Percentiles rank a stretch among this genome's conserved stretches.
These are phyloP conservation scores for Neoarthrinium moseri DNA, from an alignment of 2,329 filamentous ascomycete genomes.

Conservation along the genomic window DNA sequence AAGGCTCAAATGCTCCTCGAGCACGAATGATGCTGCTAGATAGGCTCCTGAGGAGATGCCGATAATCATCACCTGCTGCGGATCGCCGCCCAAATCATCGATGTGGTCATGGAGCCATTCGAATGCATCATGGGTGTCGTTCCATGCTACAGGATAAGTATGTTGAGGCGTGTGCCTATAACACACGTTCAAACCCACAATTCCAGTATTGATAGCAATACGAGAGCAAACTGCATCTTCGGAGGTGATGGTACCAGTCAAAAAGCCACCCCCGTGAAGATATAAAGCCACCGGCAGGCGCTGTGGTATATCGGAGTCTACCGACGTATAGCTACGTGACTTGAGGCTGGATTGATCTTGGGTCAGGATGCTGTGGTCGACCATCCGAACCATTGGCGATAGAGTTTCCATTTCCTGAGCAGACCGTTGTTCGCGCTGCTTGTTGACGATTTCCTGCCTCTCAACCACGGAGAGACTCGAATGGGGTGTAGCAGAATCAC, in stretches of 20 bases:
- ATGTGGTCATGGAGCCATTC: conserved; percentile 6
- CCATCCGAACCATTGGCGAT: neutral
- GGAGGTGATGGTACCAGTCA: neutral
- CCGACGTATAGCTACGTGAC: neutral
- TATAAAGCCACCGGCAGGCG: neutral
- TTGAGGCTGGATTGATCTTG: neutral
- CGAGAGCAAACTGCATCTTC: conserved; percentile 4
- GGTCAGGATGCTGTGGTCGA: neutral
- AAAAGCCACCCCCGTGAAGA: conserved; percentile 2
- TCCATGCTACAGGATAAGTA: conserved; percentile 4
- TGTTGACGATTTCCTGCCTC: neutral
- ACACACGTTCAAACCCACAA: conserved; percentile 1
- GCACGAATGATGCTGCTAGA: conserved; percentile 5
- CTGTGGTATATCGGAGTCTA: neutral
- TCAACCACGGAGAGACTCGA: neutral
- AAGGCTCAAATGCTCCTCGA: conserved; percentile 3
- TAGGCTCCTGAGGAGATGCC: conserved; percentile 6
- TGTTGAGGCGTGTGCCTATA: conserved; percentile 3
- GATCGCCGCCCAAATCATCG: neutral
- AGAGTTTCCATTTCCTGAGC: conserved; percentile 1
- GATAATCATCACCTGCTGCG: neutral
- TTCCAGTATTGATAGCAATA: neutral
- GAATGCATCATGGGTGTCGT: conserved; percentile 2
- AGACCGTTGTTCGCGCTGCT: neutral
- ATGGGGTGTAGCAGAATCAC: neutral